Conservation (phyloP, 176 grass and related monocot genomes). For the Ananas comosus region DNA sequence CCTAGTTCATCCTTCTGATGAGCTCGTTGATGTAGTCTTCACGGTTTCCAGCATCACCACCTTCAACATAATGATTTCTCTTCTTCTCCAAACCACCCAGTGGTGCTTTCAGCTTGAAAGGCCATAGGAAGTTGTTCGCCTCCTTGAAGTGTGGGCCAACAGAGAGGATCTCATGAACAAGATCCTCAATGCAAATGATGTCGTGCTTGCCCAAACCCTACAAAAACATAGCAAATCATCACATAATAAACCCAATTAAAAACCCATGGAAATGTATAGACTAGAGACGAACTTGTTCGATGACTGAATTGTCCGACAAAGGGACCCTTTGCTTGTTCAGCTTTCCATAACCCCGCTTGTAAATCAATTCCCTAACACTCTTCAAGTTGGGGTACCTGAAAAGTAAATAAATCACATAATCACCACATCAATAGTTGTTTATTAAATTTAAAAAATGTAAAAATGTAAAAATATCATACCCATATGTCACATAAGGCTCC, state of each 20-base stretch:
- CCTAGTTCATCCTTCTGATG: constrained; percentile 85
- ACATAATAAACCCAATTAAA: not conserved
- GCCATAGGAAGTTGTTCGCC: constrained; percentile 93
- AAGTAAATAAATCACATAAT: not conserved
- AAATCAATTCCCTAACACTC: constrained; percentile 77
- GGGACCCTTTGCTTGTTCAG: constrained; percentile 80
- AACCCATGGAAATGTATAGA: not conserved
- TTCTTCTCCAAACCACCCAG: constrained; percentile 82
- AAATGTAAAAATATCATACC: constrained; percentile 45
- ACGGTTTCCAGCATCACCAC: constrained; percentile 85
- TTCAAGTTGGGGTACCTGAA: constrained; percentile 86
- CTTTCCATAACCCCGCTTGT: constrained; percentile 85
- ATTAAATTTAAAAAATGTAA: not conserved
- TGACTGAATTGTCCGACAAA: constrained; percentile 55
- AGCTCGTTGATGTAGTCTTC: constrained; percentile 91
- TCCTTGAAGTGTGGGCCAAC: constrained; percentile 88
- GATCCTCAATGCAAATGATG: constrained; percentile 82
- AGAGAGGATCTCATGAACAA: constrained; percentile 82
- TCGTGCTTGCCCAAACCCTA: constrained; percentile 56
- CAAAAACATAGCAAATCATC: not conserved
- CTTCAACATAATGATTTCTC: constrained; percentile 83
- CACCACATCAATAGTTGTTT: not conserved
- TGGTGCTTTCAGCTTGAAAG: constrained; percentile 77
- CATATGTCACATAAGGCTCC: constrained; percentile 94
- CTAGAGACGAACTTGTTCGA: constrained; percentile 38